Conservation (phyloP, 495 filamentous ascomycete species). For the Peziza echinospora region DNA sequence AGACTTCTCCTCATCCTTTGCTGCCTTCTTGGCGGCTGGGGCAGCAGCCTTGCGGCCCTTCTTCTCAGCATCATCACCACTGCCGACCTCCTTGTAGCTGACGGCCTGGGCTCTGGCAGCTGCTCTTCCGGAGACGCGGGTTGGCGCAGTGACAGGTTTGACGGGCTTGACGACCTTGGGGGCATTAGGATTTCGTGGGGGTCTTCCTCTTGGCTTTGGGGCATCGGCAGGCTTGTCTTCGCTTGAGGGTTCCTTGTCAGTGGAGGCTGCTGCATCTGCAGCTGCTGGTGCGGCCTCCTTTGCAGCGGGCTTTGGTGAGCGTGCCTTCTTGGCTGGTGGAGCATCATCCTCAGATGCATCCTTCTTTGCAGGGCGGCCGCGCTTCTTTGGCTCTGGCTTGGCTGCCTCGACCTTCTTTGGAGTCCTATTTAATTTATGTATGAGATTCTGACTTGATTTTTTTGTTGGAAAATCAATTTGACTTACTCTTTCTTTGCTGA, state of each 20-base stretch:
- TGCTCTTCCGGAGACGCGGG: background rate
- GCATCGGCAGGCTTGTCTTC: background rate
- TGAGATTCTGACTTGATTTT: no score
- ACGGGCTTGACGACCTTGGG: constrained; percentile 6
- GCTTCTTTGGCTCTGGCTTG: constrained; percentile 9
- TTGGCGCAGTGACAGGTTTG: constrained; percentile 3
- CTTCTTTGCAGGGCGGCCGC: constrained; percentile 10
- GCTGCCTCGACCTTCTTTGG: constrained; percentile 4
- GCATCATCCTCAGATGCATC: background rate
- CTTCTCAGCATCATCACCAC: background rate
- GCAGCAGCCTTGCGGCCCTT: background rate
- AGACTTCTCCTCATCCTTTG: constrained; percentile 2
- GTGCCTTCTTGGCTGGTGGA: constrained; percentile 1
- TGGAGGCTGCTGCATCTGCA: constrained; percentile 1
- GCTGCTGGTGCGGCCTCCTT: constrained; percentile 6
- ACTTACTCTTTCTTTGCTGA: constrained; percentile 2
- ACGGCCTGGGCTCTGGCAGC: background rate
- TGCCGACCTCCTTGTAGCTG: background rate
- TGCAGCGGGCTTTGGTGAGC: background rate
- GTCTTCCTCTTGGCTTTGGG: background rate
- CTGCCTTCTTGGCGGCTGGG: background rate
- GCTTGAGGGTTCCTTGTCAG: background rate
- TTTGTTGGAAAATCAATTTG: no score
- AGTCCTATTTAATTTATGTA: constrained; percentile 5
- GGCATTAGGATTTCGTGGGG: background rate